Evolutionary conservation across 1,284 basidiomycete genomes (phyloP), one percentile per base, ranked within the genome.

Genomic region (Xerocomus amazonicus): DNA sequence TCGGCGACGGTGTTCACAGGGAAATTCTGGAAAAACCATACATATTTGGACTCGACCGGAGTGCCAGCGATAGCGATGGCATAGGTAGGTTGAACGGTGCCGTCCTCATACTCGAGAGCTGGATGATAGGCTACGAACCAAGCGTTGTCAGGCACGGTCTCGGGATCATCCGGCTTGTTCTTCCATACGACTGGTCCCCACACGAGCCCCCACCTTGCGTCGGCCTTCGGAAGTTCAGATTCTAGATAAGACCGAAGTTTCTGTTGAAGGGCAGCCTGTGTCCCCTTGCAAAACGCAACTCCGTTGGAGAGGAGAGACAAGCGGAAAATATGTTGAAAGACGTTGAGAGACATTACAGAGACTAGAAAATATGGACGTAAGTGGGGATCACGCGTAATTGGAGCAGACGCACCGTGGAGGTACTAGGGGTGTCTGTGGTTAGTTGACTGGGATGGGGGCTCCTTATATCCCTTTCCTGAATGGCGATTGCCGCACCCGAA

Each of bases 161-260:
- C 17, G 5, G 17, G 7, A 2, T 45, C 14, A 2, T 42, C 34
- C 19, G 60, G 50, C 2, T 28, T 8, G 5, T 41, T 3, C 14
- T 63, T 63, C 50, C 57, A 52, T 14, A 59, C 47, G 9, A 50
- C 41, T 6, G 56, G 59, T 1, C 60, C 53, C 53, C 51, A 61
- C 7, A 32, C 53, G 9, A 59, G 17, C 16, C 41, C 0, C 59
- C 53, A 59, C 3, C 23, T 36, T 19, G 17, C 27, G 9, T 9
- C 32, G 26, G 29, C 9, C 3, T 7, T 9, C 16, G 23, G 36
- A 17, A 50, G 27, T 8, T 26, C 1, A 10, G 2, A 1, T 9
- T 17, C 9, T 27, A 57, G 27, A 9, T 2, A 6, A 0, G 0
- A 0, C 14, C 43, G 36, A 26, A 59, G 49, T 6, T 9, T 5